Percentiles rank a stretch among this genome's conserved stretches.
phyloP scores from a whole-genome alignment of 805 yeast species.

The Tetrapisispora iriomotensis region DNA sequence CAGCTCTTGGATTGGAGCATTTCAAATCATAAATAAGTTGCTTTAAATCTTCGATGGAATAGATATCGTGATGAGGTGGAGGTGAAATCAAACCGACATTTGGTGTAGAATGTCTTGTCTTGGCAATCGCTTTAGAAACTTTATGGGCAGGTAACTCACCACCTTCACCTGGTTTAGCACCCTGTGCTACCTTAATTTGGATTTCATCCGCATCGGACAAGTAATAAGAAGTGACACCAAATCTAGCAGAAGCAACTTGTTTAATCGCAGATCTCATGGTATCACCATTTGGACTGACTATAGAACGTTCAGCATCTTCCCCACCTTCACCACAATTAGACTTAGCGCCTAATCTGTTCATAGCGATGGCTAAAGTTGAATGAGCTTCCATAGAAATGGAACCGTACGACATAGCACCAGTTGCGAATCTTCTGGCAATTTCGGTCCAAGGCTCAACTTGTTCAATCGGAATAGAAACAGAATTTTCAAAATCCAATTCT shows the following conservation, averaged over 20 bases:
- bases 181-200: constrained; percentile 98
- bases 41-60: constrained; percentile 94
- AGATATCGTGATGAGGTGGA: constrained; percentile 97
- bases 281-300: constrained; percentile 76
- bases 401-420: constrained; percentile 99
- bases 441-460: constrained; percentile 99
- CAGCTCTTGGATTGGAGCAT: constrained; percentile 94
- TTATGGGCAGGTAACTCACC: constrained; percentile 96
- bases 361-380: constrained; percentile 94
- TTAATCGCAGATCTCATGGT: constrained; percentile 98
- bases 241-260: constrained; percentile 96
- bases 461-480: constrained; percentile 79
- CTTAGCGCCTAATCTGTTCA: constrained; percentile 96
- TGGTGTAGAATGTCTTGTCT: constrained; percentile 92
- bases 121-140: constrained; percentile 79
- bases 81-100: constrained; percentile 97
- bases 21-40: constrained; percentile 93
- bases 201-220: constrained; percentile 94
- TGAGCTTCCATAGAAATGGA: constrained; percentile 98
- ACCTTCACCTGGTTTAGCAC: constrained; percentile 99
- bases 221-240: constrained; percentile 94
- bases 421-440: constrained; percentile 90
- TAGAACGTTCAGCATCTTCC: constrained; percentile 88
- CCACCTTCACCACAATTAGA: constrained; percentile 99
- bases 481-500: constrained; percentile 72